Evolutionary conservation across 225 moss, liverwort and hornwort genomes (phyloP).

Genomic region (Pleurozium schreberi): DNA sequence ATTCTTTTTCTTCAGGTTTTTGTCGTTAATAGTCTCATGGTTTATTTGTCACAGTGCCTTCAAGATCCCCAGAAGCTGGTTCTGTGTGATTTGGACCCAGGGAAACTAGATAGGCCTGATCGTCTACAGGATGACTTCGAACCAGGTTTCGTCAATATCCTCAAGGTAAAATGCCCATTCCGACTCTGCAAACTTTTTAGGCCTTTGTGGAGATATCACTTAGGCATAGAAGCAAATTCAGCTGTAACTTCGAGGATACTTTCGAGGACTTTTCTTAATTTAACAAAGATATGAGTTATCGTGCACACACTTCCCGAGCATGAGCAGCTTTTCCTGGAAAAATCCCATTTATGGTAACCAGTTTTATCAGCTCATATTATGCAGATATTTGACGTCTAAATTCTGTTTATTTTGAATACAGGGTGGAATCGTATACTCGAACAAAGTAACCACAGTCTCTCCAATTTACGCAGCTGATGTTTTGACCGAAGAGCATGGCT

Average conservation of each 20-base stretch:
- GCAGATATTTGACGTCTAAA: background rate
- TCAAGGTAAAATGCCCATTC: slow-evolving; percentile 29
- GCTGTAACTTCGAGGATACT: background rate
- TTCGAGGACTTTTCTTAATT: background rate
- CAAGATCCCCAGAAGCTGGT: slow-evolving; percentile 41
- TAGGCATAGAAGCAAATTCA: background rate
- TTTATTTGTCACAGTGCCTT: slow-evolving; percentile 43
- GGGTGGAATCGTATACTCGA: slow-evolving; percentile 67
- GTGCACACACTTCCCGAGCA: background rate
- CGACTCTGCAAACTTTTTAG: background rate
- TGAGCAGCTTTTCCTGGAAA: background rate
- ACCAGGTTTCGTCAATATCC: slow-evolving; percentile 32
- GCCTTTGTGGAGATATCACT: background rate
- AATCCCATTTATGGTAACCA: background rate
- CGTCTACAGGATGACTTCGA: slow-evolving; percentile 58
- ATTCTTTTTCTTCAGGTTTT: too few species aligned
- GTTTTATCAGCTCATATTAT: background rate
- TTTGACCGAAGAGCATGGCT: slow-evolving; percentile 41
- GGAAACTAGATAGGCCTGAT: slow-evolving; percentile 43
- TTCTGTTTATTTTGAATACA: background rate
- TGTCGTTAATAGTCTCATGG: background rate
- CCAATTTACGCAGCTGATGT: slow-evolving; percentile 56
- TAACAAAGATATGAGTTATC: background rate
- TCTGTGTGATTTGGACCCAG: slow-evolving; percentile 47
- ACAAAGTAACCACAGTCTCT: slow-evolving; percentile 67